phyloP scores from a whole-genome alignment of 2,329 filamentous ascomycete genomes.

The Diaporthe sp. region DNA sequence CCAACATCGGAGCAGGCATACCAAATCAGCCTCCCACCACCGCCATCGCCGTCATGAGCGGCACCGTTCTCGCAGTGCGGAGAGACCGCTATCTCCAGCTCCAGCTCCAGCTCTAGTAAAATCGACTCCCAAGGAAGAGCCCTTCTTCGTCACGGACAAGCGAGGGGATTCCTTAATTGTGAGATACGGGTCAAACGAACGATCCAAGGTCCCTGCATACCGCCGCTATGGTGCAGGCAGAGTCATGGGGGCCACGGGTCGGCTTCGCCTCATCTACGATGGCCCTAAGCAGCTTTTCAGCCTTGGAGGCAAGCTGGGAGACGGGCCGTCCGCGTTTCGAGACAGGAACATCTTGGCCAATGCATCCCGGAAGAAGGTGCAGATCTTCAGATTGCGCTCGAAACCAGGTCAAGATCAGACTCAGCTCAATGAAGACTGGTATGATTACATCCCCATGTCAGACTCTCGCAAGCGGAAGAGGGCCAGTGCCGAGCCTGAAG shows the following conservation, averaged over 20 bases:
- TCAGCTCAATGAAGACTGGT: constrained; percentile 15
- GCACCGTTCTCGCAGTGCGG: constrained; percentile 37
- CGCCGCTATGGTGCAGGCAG: constrained; percentile 76
- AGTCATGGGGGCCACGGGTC: constrained; percentile 75
- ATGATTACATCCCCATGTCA: constrained; percentile 65
- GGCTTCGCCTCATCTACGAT: constrained; percentile 77
- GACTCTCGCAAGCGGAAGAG: constrained; percentile 56
- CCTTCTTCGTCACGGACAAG: constrained; percentile 75
- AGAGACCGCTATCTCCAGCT: constrained; percentile 9
- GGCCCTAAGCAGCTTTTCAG: constrained; percentile 70
- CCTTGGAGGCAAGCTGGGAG: constrained; percentile 55
- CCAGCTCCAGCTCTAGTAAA: background rate
- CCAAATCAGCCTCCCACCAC: constrained; percentile 30
- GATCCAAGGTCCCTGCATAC: constrained; percentile 80
- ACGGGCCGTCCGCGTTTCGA: constrained; percentile 57
- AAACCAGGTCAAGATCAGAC: constrained; percentile 26
- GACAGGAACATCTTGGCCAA: constrained; percentile 65
- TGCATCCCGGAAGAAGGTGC: constrained; percentile 54
- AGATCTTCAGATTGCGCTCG: constrained; percentile 56
- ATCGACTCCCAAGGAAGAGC: constrained; percentile 33
- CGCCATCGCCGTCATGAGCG: constrained; percentile 35
- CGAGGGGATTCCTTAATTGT: constrained; percentile 83
- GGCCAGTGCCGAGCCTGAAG: constrained; percentile 54
- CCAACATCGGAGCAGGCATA: constrained; percentile 26
- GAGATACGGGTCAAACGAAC: constrained; percentile 80